Evolutionary conservation across 192 early-diverging fungal genomes (phyloP).

Genomic region (Kappamyces sp.): DNA sequence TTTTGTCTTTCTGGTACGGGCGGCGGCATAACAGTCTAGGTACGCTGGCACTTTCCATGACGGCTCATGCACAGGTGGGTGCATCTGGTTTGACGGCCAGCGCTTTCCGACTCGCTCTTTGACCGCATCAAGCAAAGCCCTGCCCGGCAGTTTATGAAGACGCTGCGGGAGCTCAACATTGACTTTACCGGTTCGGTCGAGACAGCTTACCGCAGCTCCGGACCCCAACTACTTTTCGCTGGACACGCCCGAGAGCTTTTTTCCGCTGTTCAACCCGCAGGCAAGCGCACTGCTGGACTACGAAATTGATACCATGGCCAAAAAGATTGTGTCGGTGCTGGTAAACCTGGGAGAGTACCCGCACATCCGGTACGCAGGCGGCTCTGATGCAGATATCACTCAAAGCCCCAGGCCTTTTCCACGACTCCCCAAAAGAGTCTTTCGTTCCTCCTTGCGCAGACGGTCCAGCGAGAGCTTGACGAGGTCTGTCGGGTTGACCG

Average conservation of each 20-base stretch:
- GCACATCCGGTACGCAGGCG: conserved; percentile 87
- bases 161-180: conserved; percentile 40
- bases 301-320: conserved; percentile 39
- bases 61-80: conserved; percentile 1
- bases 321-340: conserved; percentile 78
- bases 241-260: conserved; percentile 62
- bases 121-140: conserved; percentile 49
- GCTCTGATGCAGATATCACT: too few relatives aligned
- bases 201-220: conserved; percentile 33
- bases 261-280: conserved; percentile 56
- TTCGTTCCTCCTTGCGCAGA: conserved; percentile 69
- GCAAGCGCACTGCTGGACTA: conserved; percentile 47
- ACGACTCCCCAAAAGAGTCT: conserved; percentile 64
- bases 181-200: conserved; percentile 41
- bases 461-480: conserved; percentile 83
- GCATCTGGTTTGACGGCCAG: conserved; percentile 29
- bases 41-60: neutral
- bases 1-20: conserved; percentile 39
- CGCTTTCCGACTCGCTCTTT: conserved; percentile 59
- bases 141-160: conserved; percentile 29
- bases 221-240: conserved; percentile 66
- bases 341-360: conserved; percentile 86
- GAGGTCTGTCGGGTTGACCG: conserved; percentile 60
- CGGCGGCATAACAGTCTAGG: neutral
- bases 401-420: conserved; percentile 42